Conservation (phyloP, 2,329 filamentous ascomycete species). For the Pseudopyricularia javanii region DNA sequence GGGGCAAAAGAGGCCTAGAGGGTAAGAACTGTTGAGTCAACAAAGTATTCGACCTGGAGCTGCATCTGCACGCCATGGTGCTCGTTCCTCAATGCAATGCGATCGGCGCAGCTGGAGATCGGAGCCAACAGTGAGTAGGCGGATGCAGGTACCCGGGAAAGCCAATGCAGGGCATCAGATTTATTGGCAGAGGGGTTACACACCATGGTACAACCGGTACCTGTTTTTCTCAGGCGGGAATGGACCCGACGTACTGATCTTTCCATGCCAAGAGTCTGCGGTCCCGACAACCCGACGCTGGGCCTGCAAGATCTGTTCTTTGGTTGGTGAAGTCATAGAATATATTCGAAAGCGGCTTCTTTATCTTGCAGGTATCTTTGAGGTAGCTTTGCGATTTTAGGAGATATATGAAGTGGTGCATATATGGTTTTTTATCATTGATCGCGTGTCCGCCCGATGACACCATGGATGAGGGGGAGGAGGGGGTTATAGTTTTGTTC, state of each 20-base stretch:
- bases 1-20: conserved; percentile 47
- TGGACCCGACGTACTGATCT: conserved; percentile 10
- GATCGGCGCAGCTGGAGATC: neutral
- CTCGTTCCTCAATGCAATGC: too few species aligned
- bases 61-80: too few species aligned
- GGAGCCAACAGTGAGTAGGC: too few species aligned
- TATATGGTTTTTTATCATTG: too few species aligned
- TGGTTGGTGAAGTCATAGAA: neutral
- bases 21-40: conserved; percentile 6
- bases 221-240: conserved; percentile 12
- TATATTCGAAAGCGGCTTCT: neutral
- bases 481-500: too few species aligned
- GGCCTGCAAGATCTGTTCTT: neutral
- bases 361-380: too few species aligned
- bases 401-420: too few species aligned
- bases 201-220: conserved; percentile 16
- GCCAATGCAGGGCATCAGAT: neutral
- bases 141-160: too few species aligned
- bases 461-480: too few species aligned
- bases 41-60: too few species aligned
- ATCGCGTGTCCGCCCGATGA: too few species aligned
- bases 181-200: conserved; percentile 26
- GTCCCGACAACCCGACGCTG: conserved; percentile 6
- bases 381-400: too few species aligned
- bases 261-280: conserved; percentile 14